Evolutionary conservation across 495 filamentous ascomycete species (phyloP).

Genomic region (Recurvomyces mirabilis): DNA sequence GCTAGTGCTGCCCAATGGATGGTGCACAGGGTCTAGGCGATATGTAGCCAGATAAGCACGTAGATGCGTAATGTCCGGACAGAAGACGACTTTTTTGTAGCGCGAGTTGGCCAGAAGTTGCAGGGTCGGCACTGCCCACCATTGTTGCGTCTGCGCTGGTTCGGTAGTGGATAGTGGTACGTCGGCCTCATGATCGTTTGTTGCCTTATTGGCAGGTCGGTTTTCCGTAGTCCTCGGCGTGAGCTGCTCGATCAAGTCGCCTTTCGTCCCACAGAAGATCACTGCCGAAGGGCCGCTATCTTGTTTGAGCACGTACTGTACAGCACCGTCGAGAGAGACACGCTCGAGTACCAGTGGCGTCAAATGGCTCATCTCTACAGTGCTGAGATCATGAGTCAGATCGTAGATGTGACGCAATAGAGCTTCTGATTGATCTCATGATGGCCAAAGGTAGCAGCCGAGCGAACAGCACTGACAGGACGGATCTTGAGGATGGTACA

Average conservation of each 20-base stretch:
- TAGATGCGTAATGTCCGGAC: slow-evolving; percentile 62
- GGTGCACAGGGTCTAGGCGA: slow-evolving; percentile 18
- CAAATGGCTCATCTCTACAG: no score
- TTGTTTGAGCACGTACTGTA: slow-evolving; percentile 49
- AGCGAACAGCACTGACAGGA: no score
- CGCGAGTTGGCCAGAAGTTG: slow-evolving; percentile 56
- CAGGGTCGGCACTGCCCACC: slow-evolving; percentile 48
- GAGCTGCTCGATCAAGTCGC: slow-evolving; percentile 49
- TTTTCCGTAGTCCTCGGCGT: slow-evolving; percentile 10
- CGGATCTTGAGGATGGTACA: no score
- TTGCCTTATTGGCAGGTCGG: background rate
- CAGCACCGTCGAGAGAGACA: slow-evolving; percentile 45
- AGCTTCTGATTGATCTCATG: no score
- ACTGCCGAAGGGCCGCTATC: slow-evolving; percentile 47
- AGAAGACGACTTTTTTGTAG: slow-evolving; percentile 56
- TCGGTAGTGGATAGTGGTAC: background rate
- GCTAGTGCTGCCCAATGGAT: background rate
- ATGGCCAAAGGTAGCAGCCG: no score
- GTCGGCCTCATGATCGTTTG: slow-evolving; percentile 8
- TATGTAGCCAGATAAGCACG: slow-evolving; percentile 60
- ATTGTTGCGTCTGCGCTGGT: background rate
- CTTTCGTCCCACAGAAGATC: slow-evolving; percentile 57
- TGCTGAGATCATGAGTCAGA: no score
- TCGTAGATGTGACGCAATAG: no score
- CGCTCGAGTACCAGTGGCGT: slow-evolving; percentile 40